Percentiles rank a stretch among this genome's conserved stretches.
These are phyloP conservation scores for Pyrenophora graminea DNA, from an alignment of 2,329 filamentous ascomycete species.

Conservation along the genomic window DNA sequence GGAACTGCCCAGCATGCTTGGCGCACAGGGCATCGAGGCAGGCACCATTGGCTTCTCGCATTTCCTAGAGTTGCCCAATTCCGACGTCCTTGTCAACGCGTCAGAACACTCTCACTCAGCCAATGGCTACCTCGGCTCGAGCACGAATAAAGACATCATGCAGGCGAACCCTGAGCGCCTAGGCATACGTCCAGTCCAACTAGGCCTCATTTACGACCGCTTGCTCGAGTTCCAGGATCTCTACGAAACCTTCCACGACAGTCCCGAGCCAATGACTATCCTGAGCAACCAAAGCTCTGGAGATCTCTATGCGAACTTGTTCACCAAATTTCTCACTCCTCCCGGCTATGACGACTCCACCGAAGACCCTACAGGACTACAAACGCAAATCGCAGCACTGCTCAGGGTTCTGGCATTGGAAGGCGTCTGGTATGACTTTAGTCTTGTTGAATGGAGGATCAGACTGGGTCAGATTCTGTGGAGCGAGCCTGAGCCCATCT, in stretches of 20 bases:
- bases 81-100: constrained; percentile 63
- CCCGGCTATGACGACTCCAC: constrained; percentile 48
- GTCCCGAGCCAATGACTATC: constrained; percentile 59
- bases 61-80: constrained; percentile 67
- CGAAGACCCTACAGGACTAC: constrained; percentile 63
- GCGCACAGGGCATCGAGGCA: constrained; percentile 71
- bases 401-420: constrained; percentile 67
- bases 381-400: constrained; percentile 71
- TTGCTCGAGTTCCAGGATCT: constrained; percentile 54
- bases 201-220: constrained; percentile 41
- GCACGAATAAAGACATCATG: constrained; percentile 53
- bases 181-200: constrained; percentile 44
- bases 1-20: constrained; percentile 72
- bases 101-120: constrained; percentile 56
- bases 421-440: constrained; percentile 76
- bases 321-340: constrained; percentile 50
- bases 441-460: constrained; percentile 74
- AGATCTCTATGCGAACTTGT: constrained; percentile 54
- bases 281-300: constrained; percentile 56
- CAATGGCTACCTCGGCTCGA: constrained; percentile 33
- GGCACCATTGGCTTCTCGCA: constrained; percentile 72
- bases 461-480: constrained; percentile 73
- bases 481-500: constrained; percentile 49
- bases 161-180: constrained; percentile 44
- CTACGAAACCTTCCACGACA: constrained; percentile 57